Conservation (phyloP, 768 basidiomycete species). For the Termitomyces sp. region DNA sequence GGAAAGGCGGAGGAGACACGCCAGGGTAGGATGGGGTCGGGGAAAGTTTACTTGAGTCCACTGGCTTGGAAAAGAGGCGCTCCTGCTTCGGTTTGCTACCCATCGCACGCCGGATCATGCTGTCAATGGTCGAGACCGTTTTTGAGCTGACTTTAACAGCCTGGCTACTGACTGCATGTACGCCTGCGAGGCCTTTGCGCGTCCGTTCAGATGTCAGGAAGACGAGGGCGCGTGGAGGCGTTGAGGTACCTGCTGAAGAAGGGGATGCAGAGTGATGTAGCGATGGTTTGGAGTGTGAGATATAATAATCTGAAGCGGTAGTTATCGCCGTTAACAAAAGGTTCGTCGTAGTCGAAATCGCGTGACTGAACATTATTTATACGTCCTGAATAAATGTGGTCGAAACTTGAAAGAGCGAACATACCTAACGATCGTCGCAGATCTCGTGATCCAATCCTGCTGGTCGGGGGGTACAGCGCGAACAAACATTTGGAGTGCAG, state of each 20-base stretch:
- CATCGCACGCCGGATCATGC: conserved; percentile 51
- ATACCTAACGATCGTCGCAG: conserved; percentile 60
- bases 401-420: conserved; percentile 10
- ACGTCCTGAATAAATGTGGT: neutral
- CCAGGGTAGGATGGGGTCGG: conserved; percentile 1
- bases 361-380: conserved; percentile 37
- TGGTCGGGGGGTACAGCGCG: conserved; percentile 60
- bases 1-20: conserved; percentile 6
- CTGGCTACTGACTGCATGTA: conserved; percentile 60
- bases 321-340: conserved; percentile 58
- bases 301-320: conserved; percentile 56
- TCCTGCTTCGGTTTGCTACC: conserved; percentile 35
- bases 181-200: conserved; percentile 48
- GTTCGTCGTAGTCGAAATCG: conserved; percentile 61
- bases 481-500: conserved; percentile 50
- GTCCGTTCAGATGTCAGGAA: conserved; percentile 58
- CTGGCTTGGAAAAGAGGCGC: conserved; percentile 8
- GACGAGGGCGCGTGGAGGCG: conserved; percentile 40
- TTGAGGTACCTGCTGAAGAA: conserved; percentile 3
- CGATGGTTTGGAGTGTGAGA: conserved; percentile 48
- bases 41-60: conserved; percentile 3
- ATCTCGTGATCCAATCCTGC: conserved; percentile 61
- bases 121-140: conserved; percentile 56
- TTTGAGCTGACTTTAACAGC: conserved; percentile 62
- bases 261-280: conserved; percentile 28